These are phyloP conservation scores for Coemansia aciculifera DNA, from an alignment of 192 early-diverging fungal genomes.

Conservation along the genomic window DNA sequence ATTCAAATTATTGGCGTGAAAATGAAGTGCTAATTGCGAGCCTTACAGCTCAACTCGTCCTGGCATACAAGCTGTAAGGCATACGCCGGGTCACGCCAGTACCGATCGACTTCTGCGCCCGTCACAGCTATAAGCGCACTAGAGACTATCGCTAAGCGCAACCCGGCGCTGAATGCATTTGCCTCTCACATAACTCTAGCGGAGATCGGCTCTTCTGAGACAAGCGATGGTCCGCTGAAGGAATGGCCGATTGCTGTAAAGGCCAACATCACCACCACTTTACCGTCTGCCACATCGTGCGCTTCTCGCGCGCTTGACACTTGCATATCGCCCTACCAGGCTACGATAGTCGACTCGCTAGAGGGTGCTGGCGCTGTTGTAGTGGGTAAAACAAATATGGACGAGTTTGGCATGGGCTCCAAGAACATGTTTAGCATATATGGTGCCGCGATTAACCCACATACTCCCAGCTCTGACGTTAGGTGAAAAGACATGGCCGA, in stretches of 20 bases:
- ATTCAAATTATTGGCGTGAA: neutral
- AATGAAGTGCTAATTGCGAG: neutral
- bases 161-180: slow-evolving; percentile 29
- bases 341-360: slow-evolving; percentile 69
- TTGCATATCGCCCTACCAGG: slow-evolving; percentile 50
- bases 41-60: neutral
- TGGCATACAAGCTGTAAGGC: neutral
- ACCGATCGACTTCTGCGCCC: neutral
- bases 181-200: slow-evolving; percentile 1
- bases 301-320: slow-evolving; percentile 68
- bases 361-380: slow-evolving; percentile 63
- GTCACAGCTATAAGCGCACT: slow-evolving; percentile 19
- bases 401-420: slow-evolving; percentile 96
- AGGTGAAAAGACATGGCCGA: neutral
- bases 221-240: slow-evolving; percentile 52
- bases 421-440: slow-evolving; percentile 34
- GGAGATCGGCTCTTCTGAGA: neutral
- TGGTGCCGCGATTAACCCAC: slow-evolving; percentile 39
- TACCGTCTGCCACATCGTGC: slow-evolving; percentile 67
- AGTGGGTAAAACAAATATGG: slow-evolving; percentile 89
- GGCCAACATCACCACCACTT: slow-evolving; percentile 76
- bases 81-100: neutral
- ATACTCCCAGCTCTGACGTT: neutral
- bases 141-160: slow-evolving; percentile 15
- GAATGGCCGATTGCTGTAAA: slow-evolving; percentile 76